These are phyloP conservation scores for Xylariales sp. DNA, from an alignment of 2,329 filamentous ascomycete genomes.

Conservation along the genomic window DNA sequence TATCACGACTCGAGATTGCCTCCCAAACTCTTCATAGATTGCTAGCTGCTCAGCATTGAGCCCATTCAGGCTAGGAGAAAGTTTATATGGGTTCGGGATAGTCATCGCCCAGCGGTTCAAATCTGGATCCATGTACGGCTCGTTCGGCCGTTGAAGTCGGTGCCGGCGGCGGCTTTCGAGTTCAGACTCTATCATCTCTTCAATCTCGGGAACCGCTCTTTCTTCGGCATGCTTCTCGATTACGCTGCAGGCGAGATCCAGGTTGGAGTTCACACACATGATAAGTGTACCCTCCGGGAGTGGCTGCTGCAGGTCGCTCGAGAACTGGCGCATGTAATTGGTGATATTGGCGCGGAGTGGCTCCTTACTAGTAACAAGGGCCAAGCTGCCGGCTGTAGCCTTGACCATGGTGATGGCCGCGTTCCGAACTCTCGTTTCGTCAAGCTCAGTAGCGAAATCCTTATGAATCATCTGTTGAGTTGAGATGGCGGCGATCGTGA, in stretches of 20 bases:
- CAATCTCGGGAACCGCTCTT: conserved; percentile 88
- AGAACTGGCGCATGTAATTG: conserved; percentile 82
- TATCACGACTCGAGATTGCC: conserved; percentile 66
- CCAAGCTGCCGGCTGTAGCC: conserved; percentile 86
- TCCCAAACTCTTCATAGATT: conserved; percentile 94
- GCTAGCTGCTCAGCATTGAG: conserved; percentile 89
- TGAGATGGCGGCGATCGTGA: conserved; percentile 96
- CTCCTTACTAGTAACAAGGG: conserved; percentile 97
- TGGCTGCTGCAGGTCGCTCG: conserved; percentile 67
- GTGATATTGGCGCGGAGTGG: conserved; percentile 94
- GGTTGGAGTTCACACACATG: conserved; percentile 98
- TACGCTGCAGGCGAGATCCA: conserved; percentile 87
- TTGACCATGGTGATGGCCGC: conserved; percentile 94
- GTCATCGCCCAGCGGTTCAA: conserved; percentile 90
- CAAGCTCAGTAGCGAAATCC: conserved; percentile 89
- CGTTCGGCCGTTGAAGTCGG: conserved; percentile 68
- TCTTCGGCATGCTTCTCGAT: conserved; percentile 96
- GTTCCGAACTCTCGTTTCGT: conserved; percentile 80
- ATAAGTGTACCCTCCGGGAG: conserved; percentile 92
- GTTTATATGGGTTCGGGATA: conserved; percentile 89
- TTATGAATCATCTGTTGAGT: conserved; percentile 94
- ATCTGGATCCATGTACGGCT: conserved; percentile 76
- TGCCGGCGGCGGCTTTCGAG: conserved; percentile 75
- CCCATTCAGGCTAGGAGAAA: conserved; percentile 64
- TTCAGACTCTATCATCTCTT: conserved; percentile 83